Conservation (phyloP, 2,329 filamentous ascomycete species). For the Emergomyces orientalis region DNA sequence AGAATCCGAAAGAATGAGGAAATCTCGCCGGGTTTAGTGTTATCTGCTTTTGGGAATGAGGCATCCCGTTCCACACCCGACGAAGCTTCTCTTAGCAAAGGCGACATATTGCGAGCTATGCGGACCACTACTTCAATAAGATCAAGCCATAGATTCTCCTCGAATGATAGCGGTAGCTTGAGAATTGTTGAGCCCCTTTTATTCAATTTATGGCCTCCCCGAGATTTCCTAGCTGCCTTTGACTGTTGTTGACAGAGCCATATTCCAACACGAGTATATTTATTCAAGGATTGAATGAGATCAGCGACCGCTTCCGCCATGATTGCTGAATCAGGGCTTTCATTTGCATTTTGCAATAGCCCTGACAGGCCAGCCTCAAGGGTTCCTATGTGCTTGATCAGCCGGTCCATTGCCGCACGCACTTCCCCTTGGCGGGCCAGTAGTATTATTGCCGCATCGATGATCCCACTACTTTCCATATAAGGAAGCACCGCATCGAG, state of each 20-base stretch:
- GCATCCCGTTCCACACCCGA: neutral
- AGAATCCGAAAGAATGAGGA: slow-evolving; percentile 61
- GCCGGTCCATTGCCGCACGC: slow-evolving; percentile 69
- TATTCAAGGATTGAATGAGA: slow-evolving; percentile 68
- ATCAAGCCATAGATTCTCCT: slow-evolving; percentile 58
- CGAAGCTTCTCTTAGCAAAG: slow-evolving; percentile 7
- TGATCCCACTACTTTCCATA: slow-evolving; percentile 79
- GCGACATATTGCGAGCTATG: slow-evolving; percentile 55
- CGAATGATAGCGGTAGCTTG: slow-evolving; percentile 48
- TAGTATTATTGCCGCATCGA: slow-evolving; percentile 86
- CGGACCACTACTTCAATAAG: slow-evolving; percentile 54
- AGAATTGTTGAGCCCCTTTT: slow-evolving; percentile 37
- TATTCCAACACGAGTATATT: slow-evolving; percentile 85
- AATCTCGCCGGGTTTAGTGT: slow-evolving; percentile 40
- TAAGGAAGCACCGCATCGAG: slow-evolving; percentile 73
- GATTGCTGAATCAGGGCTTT: slow-evolving; percentile 48
- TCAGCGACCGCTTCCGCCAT: slow-evolving; percentile 61
- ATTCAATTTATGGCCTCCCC: slow-evolving; percentile 22
- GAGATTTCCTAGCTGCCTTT: slow-evolving; percentile 42
- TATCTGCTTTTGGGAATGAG: neutral
- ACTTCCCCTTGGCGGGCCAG: slow-evolving; percentile 83
- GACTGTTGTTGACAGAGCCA: slow-evolving; percentile 90
- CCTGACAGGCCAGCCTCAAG: slow-evolving; percentile 70
- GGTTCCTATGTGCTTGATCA: slow-evolving; percentile 70
- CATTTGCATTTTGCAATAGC: slow-evolving; percentile 53